Evolutionary conservation across 352 stramenopile species (phyloP).

Genomic region (Elongisporangium anandrum): DNA sequence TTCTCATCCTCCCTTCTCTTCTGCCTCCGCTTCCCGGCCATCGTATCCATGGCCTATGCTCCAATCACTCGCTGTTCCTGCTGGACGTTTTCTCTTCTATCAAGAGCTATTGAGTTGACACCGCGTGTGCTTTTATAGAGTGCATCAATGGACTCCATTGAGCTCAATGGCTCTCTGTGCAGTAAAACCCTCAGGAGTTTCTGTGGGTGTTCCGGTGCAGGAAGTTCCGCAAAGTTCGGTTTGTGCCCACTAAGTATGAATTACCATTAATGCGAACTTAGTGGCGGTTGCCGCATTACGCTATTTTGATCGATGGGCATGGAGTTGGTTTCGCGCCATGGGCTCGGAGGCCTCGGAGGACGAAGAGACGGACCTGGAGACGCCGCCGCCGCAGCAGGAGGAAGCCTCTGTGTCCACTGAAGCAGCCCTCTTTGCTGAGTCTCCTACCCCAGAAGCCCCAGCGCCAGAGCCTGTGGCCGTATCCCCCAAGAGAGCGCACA

Average conservation of each 20-base stretch:
- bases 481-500: neutral
- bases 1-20: neutral
- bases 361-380: neutral
- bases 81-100: no score
- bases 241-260: neutral
- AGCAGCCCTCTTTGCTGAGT: neutral
- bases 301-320: neutral
- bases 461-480: neutral
- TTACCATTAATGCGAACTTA: neutral
- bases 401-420: neutral
- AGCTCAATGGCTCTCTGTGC: no score
- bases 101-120: no score
- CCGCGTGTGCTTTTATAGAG: no score
- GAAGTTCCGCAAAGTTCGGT: no score
- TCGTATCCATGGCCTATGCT: no score
- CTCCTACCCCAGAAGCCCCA: neutral
- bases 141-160: no score
- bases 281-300: neutral
- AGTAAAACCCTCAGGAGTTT: no score
- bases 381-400: no score
- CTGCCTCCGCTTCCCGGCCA: no score
- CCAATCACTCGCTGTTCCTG: no score
- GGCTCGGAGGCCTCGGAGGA: neutral
- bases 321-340: neutral
- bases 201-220: no score